A percentile compares a stretch with the other conserved stretches of the same genome.
Evolutionary conservation across 352 stramenopile species (phyloP).

Genomic region (Phytophthora sansomeana): DNA sequence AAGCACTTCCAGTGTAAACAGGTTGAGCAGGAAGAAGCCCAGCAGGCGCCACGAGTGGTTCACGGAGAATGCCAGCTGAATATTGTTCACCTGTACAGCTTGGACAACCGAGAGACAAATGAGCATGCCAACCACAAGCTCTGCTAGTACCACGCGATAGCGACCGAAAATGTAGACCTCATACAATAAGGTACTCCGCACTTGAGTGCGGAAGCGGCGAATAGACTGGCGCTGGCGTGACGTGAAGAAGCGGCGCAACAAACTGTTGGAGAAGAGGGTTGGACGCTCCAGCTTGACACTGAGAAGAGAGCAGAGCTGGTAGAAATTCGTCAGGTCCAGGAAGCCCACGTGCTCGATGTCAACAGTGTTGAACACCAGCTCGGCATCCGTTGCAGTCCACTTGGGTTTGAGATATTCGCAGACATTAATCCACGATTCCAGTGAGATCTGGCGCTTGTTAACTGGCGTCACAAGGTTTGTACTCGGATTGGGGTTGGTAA

Average conservation of each 20-base stretch:
- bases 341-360: slow-evolving; percentile 72
- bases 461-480: slow-evolving; percentile 52
- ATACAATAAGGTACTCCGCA: slow-evolving; percentile 66
- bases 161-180: slow-evolving; percentile 67
- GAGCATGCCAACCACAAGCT: slow-evolving; percentile 75
- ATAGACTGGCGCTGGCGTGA: slow-evolving; percentile 58
- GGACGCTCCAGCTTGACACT: slow-evolving; percentile 72
- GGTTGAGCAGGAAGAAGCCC: slow-evolving; percentile 67
- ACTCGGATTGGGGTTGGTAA: slow-evolving; percentile 32
- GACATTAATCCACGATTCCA: slow-evolving; percentile 76
- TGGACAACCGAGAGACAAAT: slow-evolving; percentile 85
- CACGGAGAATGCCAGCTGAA: slow-evolving; percentile 74
- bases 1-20: slow-evolving; percentile 80
- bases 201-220: slow-evolving; percentile 52
- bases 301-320: slow-evolving; percentile 80
- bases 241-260: slow-evolving; percentile 57
- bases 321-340: slow-evolving; percentile 75
- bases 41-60: slow-evolving; percentile 80
- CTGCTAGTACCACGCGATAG: slow-evolving; percentile 76
- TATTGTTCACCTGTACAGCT: slow-evolving; percentile 87
- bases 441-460: slow-evolving; percentile 61
- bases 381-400: slow-evolving; percentile 76
- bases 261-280: slow-evolving; percentile 51
- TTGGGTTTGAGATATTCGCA: slow-evolving; percentile 81
- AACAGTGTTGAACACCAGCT: slow-evolving; percentile 84